Percentiles rank a stretch among this genome's conserved stretches.
These are phyloP conservation scores for Endocladia muricata DNA, from an alignment of 31 red algal species.

Conservation along the genomic window DNA sequence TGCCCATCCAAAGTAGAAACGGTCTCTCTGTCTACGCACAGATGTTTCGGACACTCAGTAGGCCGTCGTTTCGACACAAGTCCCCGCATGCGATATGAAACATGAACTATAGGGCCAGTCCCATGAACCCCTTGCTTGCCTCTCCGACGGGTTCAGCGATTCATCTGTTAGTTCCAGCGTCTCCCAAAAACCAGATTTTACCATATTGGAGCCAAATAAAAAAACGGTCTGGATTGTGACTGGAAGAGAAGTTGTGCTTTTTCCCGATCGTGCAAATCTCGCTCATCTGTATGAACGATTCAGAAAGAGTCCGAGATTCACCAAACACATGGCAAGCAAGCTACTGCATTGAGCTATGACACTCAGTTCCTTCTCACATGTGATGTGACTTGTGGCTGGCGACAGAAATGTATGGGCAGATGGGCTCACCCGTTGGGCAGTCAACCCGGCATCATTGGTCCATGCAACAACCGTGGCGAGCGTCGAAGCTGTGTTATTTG, in stretches of 20 bases:
- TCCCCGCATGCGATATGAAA: neutral
- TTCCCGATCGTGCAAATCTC: constrained; percentile 21
- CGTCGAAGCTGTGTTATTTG: neutral
- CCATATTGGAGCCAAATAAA: constrained; percentile 12
- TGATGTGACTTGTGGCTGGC: constrained; percentile 4
- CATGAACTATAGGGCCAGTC: constrained; percentile 2
- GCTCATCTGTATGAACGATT: constrained; percentile 17
- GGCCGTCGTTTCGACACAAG: constrained; percentile 12
- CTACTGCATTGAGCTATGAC: constrained; percentile 29
- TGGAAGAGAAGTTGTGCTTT: neutral
- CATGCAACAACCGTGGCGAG: neutral
- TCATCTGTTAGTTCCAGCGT: neutral
- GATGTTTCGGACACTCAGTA: constrained; percentile 33
- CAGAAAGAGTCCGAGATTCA: constrained; percentile 7
- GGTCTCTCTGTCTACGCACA: neutral
- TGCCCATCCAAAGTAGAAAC: constrained; percentile 8
- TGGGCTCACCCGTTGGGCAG: constrained; percentile 3
- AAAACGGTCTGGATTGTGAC: neutral
- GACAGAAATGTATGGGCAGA: constrained; percentile 19
- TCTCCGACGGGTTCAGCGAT: constrained; percentile 5
- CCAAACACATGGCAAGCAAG: constrained; percentile 16
- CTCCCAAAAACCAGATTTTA: constrained; percentile 19
- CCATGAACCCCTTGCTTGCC: constrained; percentile 21
- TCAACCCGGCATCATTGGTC: neutral
- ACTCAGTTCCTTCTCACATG: constrained; percentile 7